phyloP scores from a whole-genome alignment of 129 eudicot species.

The Tagetes patula region DNA sequence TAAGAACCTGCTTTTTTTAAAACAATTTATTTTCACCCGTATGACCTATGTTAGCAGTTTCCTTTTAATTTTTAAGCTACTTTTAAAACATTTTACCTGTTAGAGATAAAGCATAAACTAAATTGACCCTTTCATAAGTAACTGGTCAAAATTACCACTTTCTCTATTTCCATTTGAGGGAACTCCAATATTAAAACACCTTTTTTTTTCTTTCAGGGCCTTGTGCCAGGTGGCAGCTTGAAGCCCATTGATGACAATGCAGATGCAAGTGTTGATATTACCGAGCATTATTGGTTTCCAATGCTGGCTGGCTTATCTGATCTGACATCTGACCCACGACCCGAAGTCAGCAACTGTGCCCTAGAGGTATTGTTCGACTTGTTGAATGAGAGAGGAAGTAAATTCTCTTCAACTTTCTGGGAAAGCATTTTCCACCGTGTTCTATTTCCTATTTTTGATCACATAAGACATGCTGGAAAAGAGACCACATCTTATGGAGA shows the following conservation, averaged over 20 bases:
- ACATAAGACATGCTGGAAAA: slow-evolving; percentile 81
- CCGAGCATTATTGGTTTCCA: slow-evolving; percentile 99
- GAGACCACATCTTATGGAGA: slow-evolving; percentile 63
- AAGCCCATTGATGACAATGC: slow-evolving; percentile 66
- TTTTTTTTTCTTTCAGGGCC: slow-evolving; percentile 60
- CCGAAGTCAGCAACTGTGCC: slow-evolving; percentile 94
- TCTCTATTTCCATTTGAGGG: slow-evolving; percentile 1
- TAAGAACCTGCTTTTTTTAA: not conserved
- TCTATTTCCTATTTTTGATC: slow-evolving; percentile 93
- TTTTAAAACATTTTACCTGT: not conserved
- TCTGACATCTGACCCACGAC: slow-evolving; percentile 86
- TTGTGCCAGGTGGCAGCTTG: slow-evolving; percentile 88
- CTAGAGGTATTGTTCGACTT: slow-evolving; percentile 96
- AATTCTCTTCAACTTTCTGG: slow-evolving; percentile 89
- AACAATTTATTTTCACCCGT: not conserved
- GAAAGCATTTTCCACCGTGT: slow-evolving; percentile 86
- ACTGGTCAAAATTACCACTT: not conserved
- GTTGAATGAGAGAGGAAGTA: slow-evolving; percentile 89
- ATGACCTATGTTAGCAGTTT: not conserved
- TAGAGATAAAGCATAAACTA: not conserved
- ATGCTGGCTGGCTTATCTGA: slow-evolving; percentile 98
- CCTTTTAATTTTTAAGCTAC: not conserved
- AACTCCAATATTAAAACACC: slow-evolving; percentile 2
- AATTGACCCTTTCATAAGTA: not conserved
- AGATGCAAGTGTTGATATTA: slow-evolving; percentile 72